Conservation (phyloP, 352 stramenopile genomes). For the Thalassiosira pacifica region DNA sequence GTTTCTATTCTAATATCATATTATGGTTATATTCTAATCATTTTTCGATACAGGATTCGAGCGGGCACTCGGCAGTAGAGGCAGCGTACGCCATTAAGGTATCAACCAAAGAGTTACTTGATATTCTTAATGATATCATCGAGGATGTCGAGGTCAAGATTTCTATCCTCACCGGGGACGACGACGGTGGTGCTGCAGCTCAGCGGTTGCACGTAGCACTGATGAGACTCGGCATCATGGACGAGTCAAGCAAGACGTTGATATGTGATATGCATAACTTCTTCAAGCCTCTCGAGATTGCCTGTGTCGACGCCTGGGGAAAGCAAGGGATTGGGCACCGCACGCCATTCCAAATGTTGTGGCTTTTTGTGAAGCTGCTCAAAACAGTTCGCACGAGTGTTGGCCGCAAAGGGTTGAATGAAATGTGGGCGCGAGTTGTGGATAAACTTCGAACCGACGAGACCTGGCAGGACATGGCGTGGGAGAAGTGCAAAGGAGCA, state of each 20-base stretch:
- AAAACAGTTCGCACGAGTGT: conserved; percentile 14
- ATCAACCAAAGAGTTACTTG: background rate
- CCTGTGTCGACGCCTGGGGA: conserved; percentile 26
- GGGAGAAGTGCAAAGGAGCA: background rate
- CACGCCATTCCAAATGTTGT: conserved; percentile 44
- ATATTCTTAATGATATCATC: background rate
- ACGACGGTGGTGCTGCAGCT: background rate
- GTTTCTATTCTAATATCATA: too few relatives aligned
- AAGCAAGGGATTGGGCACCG: conserved; percentile 26
- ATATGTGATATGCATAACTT: conserved; percentile 40
- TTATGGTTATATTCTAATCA: too few relatives aligned
- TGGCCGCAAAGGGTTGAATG: background rate
- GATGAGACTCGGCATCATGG: too few relatives aligned
- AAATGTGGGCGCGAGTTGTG: conserved; percentile 1
- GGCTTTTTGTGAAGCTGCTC: conserved; percentile 17
- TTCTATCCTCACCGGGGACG: background rate
- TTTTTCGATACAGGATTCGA: too few relatives aligned
- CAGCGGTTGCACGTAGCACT: background rate
- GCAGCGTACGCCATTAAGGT: background rate
- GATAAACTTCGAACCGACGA: background rate
- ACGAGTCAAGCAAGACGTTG: too few relatives aligned
- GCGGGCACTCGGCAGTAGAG: background rate
- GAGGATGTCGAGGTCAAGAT: background rate
- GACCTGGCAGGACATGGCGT: background rate
- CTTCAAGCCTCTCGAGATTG: conserved; percentile 24